These are phyloP conservation scores for Torulaspora microellipsoides DNA, from an alignment of 805 yeast genomes.

Conservation along the genomic window DNA sequence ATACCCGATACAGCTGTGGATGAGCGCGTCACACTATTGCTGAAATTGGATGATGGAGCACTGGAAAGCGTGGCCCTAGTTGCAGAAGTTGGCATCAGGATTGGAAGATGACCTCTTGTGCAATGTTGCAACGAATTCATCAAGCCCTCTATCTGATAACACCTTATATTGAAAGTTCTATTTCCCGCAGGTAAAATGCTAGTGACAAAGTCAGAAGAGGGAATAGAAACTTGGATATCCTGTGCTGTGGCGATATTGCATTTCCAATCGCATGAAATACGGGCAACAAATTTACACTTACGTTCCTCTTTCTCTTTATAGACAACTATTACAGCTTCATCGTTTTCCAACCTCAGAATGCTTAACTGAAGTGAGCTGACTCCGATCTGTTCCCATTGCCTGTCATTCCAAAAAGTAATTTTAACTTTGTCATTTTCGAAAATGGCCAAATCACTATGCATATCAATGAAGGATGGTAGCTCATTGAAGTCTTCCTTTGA, in stretches of 20 bases:
- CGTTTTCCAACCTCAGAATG: constrained; percentile 6
- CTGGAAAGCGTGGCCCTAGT: constrained; percentile 28
- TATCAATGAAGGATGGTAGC: constrained; percentile 13
- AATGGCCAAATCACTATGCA: constrained; percentile 7
- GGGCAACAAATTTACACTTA: constrained; percentile 15
- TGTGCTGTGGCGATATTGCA: constrained; percentile 28
- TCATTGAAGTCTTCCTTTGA: not conserved
- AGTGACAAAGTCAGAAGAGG: constrained; percentile 12
- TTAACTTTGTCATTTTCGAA: constrained; percentile 17
- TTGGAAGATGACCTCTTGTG: constrained; percentile 16
- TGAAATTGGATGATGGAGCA: constrained; percentile 19
- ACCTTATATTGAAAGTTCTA: constrained; percentile 24
- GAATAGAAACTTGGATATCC: constrained; percentile 29
- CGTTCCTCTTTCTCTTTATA: constrained; percentile 9
- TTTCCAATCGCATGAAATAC: constrained; percentile 21
- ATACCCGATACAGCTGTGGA: constrained; percentile 11
- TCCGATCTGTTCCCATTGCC: constrained; percentile 22
- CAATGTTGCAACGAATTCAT: constrained; percentile 22
- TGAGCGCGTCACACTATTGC: constrained; percentile 12
- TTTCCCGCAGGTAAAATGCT: constrained; percentile 10
- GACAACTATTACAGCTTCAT: constrained; percentile 12
- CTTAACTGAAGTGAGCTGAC: constrained; percentile 6
- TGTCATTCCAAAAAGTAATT: constrained; percentile 25
- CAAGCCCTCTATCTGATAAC: constrained; percentile 18
- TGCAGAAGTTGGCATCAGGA: constrained; percentile 20